Evolutionary conservation across 108 stramenopile species (phyloP).

Genomic region (Chaetoceros tenuissimus): DNA sequence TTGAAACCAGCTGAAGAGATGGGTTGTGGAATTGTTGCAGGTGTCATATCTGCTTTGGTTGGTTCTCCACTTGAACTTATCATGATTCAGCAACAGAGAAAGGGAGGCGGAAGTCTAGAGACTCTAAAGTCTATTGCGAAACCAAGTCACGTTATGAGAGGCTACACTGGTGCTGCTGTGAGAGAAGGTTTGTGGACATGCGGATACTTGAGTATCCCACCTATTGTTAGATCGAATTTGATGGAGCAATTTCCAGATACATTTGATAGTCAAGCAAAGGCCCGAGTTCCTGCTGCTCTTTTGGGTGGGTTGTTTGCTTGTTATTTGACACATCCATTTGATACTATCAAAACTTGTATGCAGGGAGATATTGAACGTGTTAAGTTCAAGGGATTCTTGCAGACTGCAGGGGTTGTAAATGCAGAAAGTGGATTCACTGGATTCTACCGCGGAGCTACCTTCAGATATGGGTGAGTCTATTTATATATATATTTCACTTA

Average conservation of each 20-base stretch:
- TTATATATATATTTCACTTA: too few relatives aligned
- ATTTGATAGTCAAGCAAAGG: constrained; percentile 77
- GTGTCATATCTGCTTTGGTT: constrained; percentile 66
- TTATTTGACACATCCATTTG: constrained; percentile 86
- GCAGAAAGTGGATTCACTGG: constrained; percentile 64
- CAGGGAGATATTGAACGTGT: constrained; percentile 89
- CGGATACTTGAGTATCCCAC: constrained; percentile 85
- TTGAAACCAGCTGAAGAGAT: constrained; percentile 68
- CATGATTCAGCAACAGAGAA: constrained; percentile 96
- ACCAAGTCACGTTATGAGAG: constrained; percentile 57
- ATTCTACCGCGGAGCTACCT: constrained; percentile 88
- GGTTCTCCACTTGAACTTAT: constrained; percentile 86
- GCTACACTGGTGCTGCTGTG: constrained; percentile 72
- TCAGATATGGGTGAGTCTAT: constrained; percentile 90
- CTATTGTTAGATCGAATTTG: constrained; percentile 69
- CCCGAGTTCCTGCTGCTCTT: constrained; percentile 79
- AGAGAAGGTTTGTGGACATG: constrained; percentile 89
- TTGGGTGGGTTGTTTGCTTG: constrained; percentile 85
- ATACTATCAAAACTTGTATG: constrained; percentile 93
- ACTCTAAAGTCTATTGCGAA: constrained; percentile 52
- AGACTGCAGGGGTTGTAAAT: constrained; percentile 54
- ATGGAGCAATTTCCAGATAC: constrained; percentile 65
- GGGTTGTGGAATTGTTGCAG: constrained; percentile 72
- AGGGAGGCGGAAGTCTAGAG: constrained; percentile 48
- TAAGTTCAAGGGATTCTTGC: constrained; percentile 62